phyloP scores from a whole-genome alignment of 2,329 filamentous ascomycete species.

The Davidsoniella neocaledoniae region DNA sequence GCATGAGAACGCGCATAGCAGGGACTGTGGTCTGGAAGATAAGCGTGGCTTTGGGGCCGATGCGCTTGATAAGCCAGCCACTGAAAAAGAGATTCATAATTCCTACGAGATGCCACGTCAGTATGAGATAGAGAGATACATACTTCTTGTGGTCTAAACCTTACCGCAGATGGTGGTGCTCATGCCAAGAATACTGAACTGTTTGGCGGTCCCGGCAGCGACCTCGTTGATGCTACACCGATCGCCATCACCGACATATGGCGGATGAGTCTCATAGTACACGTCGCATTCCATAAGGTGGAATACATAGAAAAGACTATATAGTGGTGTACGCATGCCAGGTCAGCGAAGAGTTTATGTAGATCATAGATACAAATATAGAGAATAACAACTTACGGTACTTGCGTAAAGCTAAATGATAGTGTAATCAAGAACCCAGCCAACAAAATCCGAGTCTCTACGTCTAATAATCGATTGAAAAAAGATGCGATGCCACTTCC shows the following conservation, averaged over 20 bases:
- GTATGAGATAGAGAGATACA: neutral
- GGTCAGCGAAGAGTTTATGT: neutral
- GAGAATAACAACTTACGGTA: slow-evolving; percentile 23
- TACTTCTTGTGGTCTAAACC: neutral
- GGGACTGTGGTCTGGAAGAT: slow-evolving; percentile 47
- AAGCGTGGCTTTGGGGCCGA: slow-evolving; percentile 46
- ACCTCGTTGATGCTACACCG: slow-evolving; percentile 45
- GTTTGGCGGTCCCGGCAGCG: slow-evolving; percentile 43
- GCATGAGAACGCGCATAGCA: slow-evolving; percentile 43
- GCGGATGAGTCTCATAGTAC: slow-evolving; percentile 44
- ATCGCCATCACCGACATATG: slow-evolving; percentile 29
- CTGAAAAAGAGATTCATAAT: slow-evolving; percentile 51
- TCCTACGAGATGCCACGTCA: slow-evolving; percentile 13
- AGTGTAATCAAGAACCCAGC: slow-evolving; percentile 43
- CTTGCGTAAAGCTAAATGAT: slow-evolving; percentile 32
- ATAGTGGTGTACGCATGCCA: neutral
- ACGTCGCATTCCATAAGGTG: slow-evolving; percentile 56
- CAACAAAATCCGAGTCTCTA: slow-evolving; percentile 34
- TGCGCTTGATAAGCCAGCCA: slow-evolving; percentile 47
- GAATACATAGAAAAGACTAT: slow-evolving; percentile 44
- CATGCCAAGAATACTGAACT: slow-evolving; percentile 48
- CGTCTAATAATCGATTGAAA: slow-evolving; percentile 9
- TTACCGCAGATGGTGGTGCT: slow-evolving; percentile 49
- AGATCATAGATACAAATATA: slow-evolving; percentile 15
- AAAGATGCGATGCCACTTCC: too few species aligned